These are phyloP conservation scores for Colletotrichum lini DNA, from an alignment of 2,329 filamentous ascomycete genomes.

Conservation along the genomic window DNA sequence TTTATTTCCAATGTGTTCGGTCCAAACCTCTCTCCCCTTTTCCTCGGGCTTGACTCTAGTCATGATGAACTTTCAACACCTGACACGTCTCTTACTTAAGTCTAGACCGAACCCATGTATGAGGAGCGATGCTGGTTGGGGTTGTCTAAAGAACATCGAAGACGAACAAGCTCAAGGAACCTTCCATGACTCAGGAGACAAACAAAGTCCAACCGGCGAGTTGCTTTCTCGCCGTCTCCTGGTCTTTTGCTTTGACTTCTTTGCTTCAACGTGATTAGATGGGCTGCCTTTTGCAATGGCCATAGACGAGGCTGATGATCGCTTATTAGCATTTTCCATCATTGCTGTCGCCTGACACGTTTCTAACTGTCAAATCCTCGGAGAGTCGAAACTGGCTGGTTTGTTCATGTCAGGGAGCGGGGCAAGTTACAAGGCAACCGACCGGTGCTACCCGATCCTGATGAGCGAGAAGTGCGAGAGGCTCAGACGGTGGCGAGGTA, in stretches of 20 bases:
- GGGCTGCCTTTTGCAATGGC: neutral
- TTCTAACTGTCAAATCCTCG: neutral
- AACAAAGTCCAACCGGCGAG: neutral
- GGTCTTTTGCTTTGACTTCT: neutral
- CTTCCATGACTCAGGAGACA: neutral
- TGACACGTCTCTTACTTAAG: neutral
- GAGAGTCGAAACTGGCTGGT: neutral
- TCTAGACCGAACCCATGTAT: neutral
- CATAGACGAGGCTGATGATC: neutral
- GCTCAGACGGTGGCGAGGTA: neutral
- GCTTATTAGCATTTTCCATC: neutral
- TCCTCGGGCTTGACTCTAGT: neutral
- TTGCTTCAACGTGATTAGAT: neutral
- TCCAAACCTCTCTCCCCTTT: no score
- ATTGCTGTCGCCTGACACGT: neutral
- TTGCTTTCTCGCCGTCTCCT: neutral
- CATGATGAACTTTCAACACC: neutral
- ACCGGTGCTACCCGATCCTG: neutral
- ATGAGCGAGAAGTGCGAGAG: neutral
- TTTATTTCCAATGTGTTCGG: neutral
- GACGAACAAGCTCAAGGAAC: neutral
- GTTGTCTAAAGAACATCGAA: neutral
- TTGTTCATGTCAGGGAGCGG: neutral
- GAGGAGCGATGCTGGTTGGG: neutral
- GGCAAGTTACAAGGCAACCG: neutral